Conservation (phyloP, 257 asterid genomes). For the Misopates orontium region DNA sequence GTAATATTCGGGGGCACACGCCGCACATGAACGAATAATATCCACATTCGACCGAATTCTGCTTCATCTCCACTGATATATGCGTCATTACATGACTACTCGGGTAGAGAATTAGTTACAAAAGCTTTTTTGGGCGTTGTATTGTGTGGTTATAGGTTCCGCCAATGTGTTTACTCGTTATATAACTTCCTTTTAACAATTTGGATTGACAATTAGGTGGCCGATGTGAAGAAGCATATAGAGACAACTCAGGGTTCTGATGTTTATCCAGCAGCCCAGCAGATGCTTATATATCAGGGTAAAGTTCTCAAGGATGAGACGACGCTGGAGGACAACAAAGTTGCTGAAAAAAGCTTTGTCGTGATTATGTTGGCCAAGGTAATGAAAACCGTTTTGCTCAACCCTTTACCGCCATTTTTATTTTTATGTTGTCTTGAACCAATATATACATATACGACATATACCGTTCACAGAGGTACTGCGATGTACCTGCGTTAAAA, state of each 20-base stretch:
- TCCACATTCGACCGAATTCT: not conserved
- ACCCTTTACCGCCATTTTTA: not conserved
- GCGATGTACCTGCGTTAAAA: too few relatives aligned
- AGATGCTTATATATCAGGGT: conserved; percentile 90
- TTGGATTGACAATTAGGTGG: conserved; percentile 48
- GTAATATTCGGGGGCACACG: not conserved
- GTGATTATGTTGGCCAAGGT: conserved; percentile 89
- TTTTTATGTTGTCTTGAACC: too few relatives aligned
- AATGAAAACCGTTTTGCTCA: conserved; percentile 19
- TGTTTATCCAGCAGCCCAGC: conserved; percentile 73
- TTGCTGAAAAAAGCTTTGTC: conserved; percentile 74
- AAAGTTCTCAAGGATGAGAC: conserved; percentile 81
- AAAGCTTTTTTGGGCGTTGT: not conserved
- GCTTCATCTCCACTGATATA: not conserved
- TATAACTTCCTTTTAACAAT: too few relatives aligned
- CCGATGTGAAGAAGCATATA: conserved; percentile 71
- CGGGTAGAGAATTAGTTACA: not conserved
- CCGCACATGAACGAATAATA: not conserved
- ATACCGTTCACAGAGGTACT: not conserved
- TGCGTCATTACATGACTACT: too few relatives aligned
- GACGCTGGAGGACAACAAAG: conserved; percentile 72
- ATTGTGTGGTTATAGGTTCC: not conserved
- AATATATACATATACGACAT: not conserved
- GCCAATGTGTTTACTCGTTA: too few relatives aligned
- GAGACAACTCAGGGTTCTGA: conserved; percentile 72